Conservation (phyloP, 2,329 filamentous ascomycete genomes). For the Trichoderma aggressivum region DNA sequence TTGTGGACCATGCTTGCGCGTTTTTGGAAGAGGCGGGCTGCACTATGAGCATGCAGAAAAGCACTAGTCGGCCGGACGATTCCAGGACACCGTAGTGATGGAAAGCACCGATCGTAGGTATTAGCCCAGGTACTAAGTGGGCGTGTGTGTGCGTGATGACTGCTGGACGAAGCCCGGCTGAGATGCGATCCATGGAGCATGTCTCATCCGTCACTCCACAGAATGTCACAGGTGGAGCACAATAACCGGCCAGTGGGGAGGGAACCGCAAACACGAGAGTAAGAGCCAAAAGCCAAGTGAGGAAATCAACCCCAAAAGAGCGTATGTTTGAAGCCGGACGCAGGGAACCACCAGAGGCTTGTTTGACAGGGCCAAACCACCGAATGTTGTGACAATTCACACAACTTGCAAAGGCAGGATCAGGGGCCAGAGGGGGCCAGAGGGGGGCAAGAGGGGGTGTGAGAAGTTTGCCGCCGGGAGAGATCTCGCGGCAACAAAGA, state of each 20-base stretch:
- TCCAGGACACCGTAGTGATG: background rate
- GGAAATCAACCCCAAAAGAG: background rate
- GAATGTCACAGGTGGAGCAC: background rate
- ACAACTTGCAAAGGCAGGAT: background rate
- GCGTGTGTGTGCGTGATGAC: background rate
- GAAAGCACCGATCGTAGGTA: background rate
- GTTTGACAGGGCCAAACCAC: background rate
- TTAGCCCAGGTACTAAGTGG: background rate
- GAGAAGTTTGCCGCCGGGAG: slow-evolving; percentile 11
- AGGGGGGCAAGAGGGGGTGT: too few species aligned
- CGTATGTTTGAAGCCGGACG: background rate
- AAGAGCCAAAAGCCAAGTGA: background rate
- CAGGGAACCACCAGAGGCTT: background rate
- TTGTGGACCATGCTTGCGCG: background rate
- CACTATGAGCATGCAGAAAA: background rate
- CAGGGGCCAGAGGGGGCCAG: background rate
- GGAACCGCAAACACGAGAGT: background rate
- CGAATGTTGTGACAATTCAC: background rate
- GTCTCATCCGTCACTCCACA: background rate
- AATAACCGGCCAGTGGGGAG: background rate
- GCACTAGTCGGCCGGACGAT: background rate
- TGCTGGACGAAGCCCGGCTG: slow-evolving; percentile 2
- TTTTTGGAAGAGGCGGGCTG: background rate
- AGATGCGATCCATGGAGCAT: background rate
- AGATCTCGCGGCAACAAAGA: slow-evolving; percentile 15